Percentiles rank a stretch among this genome's conserved stretches.
phyloP scores from a whole-genome alignment of 345 rosid genomes.

The Clausena lansium region DNA sequence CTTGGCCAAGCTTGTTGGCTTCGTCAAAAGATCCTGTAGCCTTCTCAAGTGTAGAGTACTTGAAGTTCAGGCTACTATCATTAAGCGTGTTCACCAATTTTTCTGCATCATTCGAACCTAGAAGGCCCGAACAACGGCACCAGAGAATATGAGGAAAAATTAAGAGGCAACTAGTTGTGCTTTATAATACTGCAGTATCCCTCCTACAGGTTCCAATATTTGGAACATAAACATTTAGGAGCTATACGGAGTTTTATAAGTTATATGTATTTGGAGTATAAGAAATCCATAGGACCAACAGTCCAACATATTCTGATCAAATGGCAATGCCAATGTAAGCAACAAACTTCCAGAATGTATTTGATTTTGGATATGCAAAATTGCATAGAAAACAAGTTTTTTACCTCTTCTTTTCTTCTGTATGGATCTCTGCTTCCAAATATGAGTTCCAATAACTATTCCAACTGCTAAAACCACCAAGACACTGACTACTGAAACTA shows the following conservation, averaged over 20 bases:
- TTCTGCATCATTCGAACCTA: constrained; percentile 69
- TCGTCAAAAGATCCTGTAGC: constrained; percentile 72
- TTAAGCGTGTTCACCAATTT: constrained; percentile 65
- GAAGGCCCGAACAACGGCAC: constrained; percentile 3
- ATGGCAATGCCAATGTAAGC: neutral
- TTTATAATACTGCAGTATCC: neutral
- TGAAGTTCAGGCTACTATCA: constrained; percentile 88
- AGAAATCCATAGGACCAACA: neutral
- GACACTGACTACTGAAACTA: constrained; percentile 68
- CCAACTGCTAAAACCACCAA: constrained; percentile 61
- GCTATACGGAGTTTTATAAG: neutral
- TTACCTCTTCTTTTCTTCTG: constrained; percentile 73
- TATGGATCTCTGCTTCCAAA: constrained; percentile 62
- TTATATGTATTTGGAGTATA: neutral
- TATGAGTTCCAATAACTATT: constrained; percentile 47
- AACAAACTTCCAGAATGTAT: neutral
- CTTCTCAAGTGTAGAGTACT: constrained; percentile 82
- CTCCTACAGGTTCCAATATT: neutral
- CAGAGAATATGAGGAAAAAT: neutral
- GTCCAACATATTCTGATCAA: neutral
- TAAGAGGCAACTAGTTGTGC: neutral
- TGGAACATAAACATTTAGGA: neutral
- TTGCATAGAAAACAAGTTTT: neutral
- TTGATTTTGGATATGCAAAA: neutral
- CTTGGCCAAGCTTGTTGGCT: constrained; percentile 89